Evolutionary conservation across 768 basidiomycete species (phyloP), one percentile per base, ranked within the genome.

Genomic region (Russula foetens): DNA sequence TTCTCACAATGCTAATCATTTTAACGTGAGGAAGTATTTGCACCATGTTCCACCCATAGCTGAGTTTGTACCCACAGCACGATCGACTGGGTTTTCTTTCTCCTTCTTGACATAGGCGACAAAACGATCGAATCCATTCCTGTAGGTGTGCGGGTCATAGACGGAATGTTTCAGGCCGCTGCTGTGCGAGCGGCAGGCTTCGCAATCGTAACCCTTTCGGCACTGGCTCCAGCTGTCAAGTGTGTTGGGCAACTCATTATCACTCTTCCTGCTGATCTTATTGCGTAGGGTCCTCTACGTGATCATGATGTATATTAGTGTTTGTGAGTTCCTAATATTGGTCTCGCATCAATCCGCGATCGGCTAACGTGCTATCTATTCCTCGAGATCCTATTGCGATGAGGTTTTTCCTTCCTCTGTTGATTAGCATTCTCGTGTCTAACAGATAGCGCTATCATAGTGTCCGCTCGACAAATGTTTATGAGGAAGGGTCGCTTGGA

Each of bases 261-360:
- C 21, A 28, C 39, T n/a, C 28, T 35, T 2, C n/a, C 23, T 29
- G n/a, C 38, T 49, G 15, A 45, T 54, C 26, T 47, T 15, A 23
- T n/a, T n/a, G 14, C 53, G 63, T 66, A 92, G 89, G 70, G 89
- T 95, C 0, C 71, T 95, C 44, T 95, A 88, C 69, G 84, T 91
- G 2, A 78, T 94, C 67, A 96, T 94, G 94, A 98, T 96, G 94
- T 92, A 90, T 68, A 84, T 92, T 67, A 85, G 84, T 67, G 80
- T 88, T 63, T 88, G 89, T 90, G 67, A 74, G 85, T 81, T 53
- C 33, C 63, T 56, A 3, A 53, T 52, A 15, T 53, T 51, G 59
- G 29, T 11, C 45, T 24, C 35, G 44, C 14, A 44, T 54, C 35
- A 7, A 52, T 23, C 38, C 33, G 49, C 35, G 6, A 52, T 23